phyloP scores from a whole-genome alignment of 2,329 filamentous ascomycete genomes.

The Chaetomiaceae sp. region DNA sequence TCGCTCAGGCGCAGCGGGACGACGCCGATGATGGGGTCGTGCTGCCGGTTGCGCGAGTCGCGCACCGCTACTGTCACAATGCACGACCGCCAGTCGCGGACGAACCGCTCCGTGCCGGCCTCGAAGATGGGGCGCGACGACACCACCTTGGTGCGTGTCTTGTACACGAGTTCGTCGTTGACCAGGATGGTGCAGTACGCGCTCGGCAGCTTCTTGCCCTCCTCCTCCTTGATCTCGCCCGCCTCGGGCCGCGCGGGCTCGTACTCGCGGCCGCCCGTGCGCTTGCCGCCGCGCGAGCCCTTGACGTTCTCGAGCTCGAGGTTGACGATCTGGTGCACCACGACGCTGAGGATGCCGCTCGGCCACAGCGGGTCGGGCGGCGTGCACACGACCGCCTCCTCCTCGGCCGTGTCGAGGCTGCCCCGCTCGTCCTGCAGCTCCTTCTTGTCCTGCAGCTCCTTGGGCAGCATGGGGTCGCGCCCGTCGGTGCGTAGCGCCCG shows the following conservation, averaged over 20 bases:
- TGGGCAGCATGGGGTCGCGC: slow-evolving; percentile 72
- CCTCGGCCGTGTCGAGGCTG: slow-evolving; percentile 63
- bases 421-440: slow-evolving; percentile 88
- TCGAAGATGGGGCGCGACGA: slow-evolving; percentile 97
- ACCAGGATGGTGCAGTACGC: slow-evolving; percentile 90
- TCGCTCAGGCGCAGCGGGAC: slow-evolving; percentile 85
- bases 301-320: slow-evolving; percentile 89
- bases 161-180: slow-evolving; percentile 86
- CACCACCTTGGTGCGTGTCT: slow-evolving; percentile 90
- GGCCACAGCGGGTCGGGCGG: slow-evolving; percentile 97
- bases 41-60: slow-evolving; percentile 82
- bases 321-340: slow-evolving; percentile 93
- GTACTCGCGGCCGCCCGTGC: slow-evolving; percentile 75
- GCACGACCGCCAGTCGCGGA: slow-evolving; percentile 86
- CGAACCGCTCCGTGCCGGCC: slow-evolving; percentile 86
- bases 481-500: slow-evolving; percentile 81
- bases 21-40: slow-evolving; percentile 90
- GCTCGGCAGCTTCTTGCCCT: slow-evolving; percentile 73
- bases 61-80: slow-evolving; percentile 86
- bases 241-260: slow-evolving; percentile 78
- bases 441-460: slow-evolving; percentile 66
- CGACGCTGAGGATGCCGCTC: slow-evolving; percentile 77
- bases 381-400: slow-evolving; percentile 83
- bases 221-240: slow-evolving; percentile 83
- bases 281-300: slow-evolving; percentile 66